phyloP scores from a whole-genome alignment of 495 filamentous ascomycete genomes.

The Neurospora intermedia region DNA sequence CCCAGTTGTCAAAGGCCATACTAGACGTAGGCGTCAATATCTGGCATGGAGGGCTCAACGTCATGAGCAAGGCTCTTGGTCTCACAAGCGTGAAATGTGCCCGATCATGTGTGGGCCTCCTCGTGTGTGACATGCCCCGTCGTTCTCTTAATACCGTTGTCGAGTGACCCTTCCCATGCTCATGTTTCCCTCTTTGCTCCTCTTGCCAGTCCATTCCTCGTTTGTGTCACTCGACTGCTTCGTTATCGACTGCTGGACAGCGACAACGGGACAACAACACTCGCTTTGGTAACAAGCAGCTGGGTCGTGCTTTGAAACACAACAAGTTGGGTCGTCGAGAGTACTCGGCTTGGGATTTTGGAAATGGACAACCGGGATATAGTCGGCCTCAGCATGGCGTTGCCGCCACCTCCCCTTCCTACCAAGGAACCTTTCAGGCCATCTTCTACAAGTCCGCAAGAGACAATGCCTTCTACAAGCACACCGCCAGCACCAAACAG shows the following conservation, averaged over 20 bases:
- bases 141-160: constrained; percentile 2
- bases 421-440: neutral
- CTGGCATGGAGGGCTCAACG: neutral
- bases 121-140: neutral
- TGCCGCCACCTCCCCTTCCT: constrained; percentile 20
- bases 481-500: constrained; percentile 18
- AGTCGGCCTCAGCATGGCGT: constrained; percentile 5
- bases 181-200: constrained; percentile 1
- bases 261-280: constrained; percentile 14
- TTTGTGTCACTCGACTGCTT: neutral
- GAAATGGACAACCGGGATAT: constrained; percentile 1
- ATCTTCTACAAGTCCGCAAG: constrained; percentile 1
- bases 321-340: constrained; percentile 15
- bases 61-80: neutral
- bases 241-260: constrained; percentile 22
- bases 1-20: neutral
- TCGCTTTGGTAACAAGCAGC: constrained; percentile 6
- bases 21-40: neutral
- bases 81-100: neutral
- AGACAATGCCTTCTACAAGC: constrained; percentile 1
- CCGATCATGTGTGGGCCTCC: neutral
- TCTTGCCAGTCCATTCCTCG: neutral
- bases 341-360: constrained; percentile 3
- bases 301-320: constrained; percentile 8
- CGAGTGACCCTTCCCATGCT: neutral